phyloP scores from a whole-genome alignment of 2,329 filamentous ascomycete genomes.

The Elsinoe batatas region DNA sequence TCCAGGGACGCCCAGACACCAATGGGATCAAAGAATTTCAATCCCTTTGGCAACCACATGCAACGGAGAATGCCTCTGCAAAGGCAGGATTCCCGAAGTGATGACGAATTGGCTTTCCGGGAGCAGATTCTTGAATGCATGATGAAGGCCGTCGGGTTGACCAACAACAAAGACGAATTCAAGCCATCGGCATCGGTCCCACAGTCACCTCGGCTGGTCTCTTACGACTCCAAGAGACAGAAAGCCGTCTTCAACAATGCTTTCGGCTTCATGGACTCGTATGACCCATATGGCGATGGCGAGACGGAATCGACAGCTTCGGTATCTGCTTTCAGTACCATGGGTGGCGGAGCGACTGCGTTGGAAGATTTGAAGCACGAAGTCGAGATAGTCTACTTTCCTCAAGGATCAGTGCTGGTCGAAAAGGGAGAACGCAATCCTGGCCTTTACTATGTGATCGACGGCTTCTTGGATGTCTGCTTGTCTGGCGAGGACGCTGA shows the following conservation, averaged over 20 bases:
- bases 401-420: constrained; percentile 84
- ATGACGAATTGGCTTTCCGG: constrained; percentile 82
- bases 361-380: constrained; percentile 81
- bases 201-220: constrained; percentile 72
- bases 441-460: constrained; percentile 92
- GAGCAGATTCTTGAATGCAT: constrained; percentile 90
- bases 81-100: constrained; percentile 62
- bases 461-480: constrained; percentile 91
- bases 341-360: constrained; percentile 50
- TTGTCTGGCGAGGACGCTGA: constrained; percentile 67
- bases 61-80: constrained; percentile 41
- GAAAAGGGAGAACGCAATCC: constrained; percentile 97
- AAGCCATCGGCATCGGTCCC: constrained; percentile 67
- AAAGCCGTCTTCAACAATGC: constrained; percentile 77
- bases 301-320: constrained; percentile 71
- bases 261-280: constrained; percentile 82
- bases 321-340: constrained; percentile 39
- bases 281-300: constrained; percentile 65
- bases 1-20: constrained; percentile 34
- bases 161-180: constrained; percentile 54
- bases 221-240: constrained; percentile 70
- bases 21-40: constrained; percentile 34
- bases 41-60: constrained; percentile 30
- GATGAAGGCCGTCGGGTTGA: constrained; percentile 84
- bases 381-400: constrained; percentile 94